phyloP scores from a whole-genome alignment of 495 filamentous ascomycete genomes.

The Aspergillus heteromorphus region DNA sequence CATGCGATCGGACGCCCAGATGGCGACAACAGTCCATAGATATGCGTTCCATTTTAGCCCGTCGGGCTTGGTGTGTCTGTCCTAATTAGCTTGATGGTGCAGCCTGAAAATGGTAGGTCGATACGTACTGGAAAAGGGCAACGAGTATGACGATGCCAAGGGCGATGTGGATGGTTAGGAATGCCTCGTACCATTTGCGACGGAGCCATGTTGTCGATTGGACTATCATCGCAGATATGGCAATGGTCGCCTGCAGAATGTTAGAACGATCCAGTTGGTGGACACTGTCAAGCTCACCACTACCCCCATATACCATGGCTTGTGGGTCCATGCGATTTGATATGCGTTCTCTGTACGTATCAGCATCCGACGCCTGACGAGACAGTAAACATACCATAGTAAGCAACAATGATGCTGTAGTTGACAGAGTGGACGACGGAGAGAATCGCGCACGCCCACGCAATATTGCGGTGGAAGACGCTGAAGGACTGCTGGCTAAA shows the following conservation, averaged over 20 bases:
- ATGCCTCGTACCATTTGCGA: constrained; percentile 37
- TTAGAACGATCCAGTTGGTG: background rate
- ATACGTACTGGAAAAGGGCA: constrained; percentile 34
- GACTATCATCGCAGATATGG: constrained; percentile 31
- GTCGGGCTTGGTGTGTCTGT: constrained; percentile 32
- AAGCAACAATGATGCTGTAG: constrained; percentile 20
- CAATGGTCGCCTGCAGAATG: constrained; percentile 29
- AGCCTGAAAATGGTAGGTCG: background rate
- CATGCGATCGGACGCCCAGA: constrained; percentile 41
- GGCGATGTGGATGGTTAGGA: constrained; percentile 40
- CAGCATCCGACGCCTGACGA: background rate
- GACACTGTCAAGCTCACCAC: constrained; percentile 10
- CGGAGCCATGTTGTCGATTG: constrained; percentile 35
- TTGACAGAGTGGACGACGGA: constrained; percentile 36
- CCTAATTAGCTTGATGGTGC: background rate
- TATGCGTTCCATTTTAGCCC: constrained; percentile 29
- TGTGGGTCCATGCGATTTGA: constrained; percentile 10
- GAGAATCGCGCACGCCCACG: constrained; percentile 31
- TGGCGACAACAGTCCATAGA: constrained; percentile 32
- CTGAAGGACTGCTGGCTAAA: constrained; percentile 33
- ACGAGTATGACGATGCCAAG: too few species aligned
- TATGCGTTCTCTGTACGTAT: background rate
- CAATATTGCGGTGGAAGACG: constrained; percentile 40
- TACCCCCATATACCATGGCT: constrained; percentile 33
- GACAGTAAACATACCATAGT: constrained; percentile 2